Base-by-base conservation (phyloP, 306 rosid species). In the Abrus precatorius region DNA sequence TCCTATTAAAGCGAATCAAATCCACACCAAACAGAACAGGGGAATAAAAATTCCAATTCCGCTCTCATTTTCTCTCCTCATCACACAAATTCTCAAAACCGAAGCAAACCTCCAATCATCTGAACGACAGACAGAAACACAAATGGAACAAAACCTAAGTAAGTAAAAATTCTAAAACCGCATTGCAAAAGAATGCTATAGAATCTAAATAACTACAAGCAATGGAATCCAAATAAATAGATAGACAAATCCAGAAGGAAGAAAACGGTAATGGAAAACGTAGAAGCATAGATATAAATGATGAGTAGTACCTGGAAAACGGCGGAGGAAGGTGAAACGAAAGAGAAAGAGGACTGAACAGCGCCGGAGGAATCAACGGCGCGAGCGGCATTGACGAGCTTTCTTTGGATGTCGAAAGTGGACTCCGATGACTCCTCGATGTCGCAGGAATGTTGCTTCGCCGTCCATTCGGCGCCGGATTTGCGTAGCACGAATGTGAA, bases 321-420 rank as follows among this genome's bases (percentile, higher is more conserved):
- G 7, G 92, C 94, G 10, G 97, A 90, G 61, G 80, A 3, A 10
- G 97, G 94, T 38, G 83, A 30, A 62, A 90, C 60, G 8, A 20
- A 2, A 28, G 97, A 90, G 87, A 84, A 92, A n/a, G 97, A 89
- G 75, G 88, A 78, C 82, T 86, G 94, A 9, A 92, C 92, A 5
- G 82, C 87, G 11, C 93, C 94, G 53, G 92, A 87, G 27, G 85
- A 87, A 73, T 92, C 97, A 11, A 56, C 62, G 78, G 88, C 81
- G 49, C 86, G 88, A 45, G 84, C 88, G 62, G 85, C 9, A 12
- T 89, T 86, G 62, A 92, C 93, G 36, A 92, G 92, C 78, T 80
- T 90, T 86, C 90, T 81, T 84, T 92, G 94, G 74, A 92, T 88
- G n/a, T 87, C 97, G 72, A 75, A 90, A 41, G 88, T 60, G 3